Percentiles rank a stretch among this genome's conserved stretches.
Evolutionary conservation across 192 early-diverging fungal species (phyloP).

Genomic region (Coemansia interrupta): DNA sequence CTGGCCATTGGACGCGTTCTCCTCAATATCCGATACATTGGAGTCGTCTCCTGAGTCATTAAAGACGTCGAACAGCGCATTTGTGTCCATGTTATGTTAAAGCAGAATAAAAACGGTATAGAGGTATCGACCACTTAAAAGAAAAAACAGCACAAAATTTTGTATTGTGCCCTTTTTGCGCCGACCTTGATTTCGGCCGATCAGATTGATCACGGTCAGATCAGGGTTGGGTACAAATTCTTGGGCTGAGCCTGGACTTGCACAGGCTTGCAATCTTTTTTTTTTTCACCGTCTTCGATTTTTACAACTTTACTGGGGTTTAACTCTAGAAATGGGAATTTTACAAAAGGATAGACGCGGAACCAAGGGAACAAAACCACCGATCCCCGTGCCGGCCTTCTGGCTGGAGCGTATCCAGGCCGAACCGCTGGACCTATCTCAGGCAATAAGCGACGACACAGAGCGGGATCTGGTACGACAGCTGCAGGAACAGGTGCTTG

Average conservation of each 20-base stretch:
- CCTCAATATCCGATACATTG: conserved; percentile 21
- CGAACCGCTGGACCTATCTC: not conserved
- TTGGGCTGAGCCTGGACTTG: not conserved
- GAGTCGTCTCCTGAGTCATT: conserved; percentile 32
- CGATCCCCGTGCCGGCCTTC: conserved; percentile 39
- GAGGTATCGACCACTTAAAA: not conserved
- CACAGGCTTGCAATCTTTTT: not conserved
- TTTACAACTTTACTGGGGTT: not conserved
- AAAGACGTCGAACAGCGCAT: conserved; percentile 47
- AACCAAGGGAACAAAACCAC: conserved; percentile 26
- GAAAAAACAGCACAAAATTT: not conserved
- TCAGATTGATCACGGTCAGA: too few species aligned
- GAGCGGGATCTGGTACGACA: too few species aligned
- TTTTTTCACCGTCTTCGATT: not conserved
- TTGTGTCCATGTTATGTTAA: conserved; percentile 32
- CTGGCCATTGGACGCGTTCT: conserved; percentile 2
- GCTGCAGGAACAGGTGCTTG: not conserved
- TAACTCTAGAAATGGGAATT: conserved; percentile 30
- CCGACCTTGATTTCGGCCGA: not conserved
- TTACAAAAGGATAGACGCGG: conserved; percentile 35
- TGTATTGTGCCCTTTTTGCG: not conserved
- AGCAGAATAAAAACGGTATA: too few species aligned
- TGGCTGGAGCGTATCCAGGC: conserved; percentile 34
- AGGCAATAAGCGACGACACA: not conserved
- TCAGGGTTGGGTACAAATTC: too few species aligned